Base-by-base conservation (phyloP, 257 asterid genomes). In the Capsicum chinense region DNA sequence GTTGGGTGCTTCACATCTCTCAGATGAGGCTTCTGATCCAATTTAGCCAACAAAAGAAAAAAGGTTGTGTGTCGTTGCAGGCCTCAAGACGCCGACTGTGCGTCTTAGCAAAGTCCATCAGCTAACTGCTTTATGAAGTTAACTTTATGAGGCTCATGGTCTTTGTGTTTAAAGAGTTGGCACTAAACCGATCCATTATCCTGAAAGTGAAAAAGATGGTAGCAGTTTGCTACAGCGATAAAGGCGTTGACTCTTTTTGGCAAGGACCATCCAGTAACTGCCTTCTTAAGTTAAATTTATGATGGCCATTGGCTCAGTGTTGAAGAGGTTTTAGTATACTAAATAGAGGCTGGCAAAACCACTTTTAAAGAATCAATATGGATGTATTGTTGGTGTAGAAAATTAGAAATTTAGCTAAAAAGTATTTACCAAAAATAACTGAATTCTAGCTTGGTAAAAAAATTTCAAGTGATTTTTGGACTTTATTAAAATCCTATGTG, bases 1-100 rank as follows among this genome's bases (percentile, higher is more conserved):
- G 16, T 70, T 8, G 35, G 56, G 54, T 70, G 26, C 52, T 37
- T 68, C 52, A 7, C 76, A 39, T 68, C 54, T 39, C 2, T 68
- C 54, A 68, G 78, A 39, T 68, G 15, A 37, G 78, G 78, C 26
- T 68, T 68, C 54, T 68, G 54, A 39, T 70, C 57, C 57, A 70
- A 42, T 44, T 44, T 70, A 42, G 17, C 35, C 35, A 70, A 70
- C 33, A 44, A 5, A 42, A 44, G 37, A n/a, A n/a, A 47, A 12
- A 44, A 44, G 39, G 6, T 10, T 44, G 57, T 9, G 3, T 71
- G 9, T 11, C 37, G 47, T 71, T 71, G 11, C 58, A n/a, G 6
- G 39, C 58, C 37, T n/a, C 80, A 47, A 47, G 57, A 57, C 59
- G 5, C 42, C 6, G 33, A 71, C 17, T 71, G 39, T n/a, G 80